A percentile compares a stretch with the other conserved stretches of the same genome.
phyloP scores from a whole-genome alignment of 805 yeast species.

The Yamadazyma sp. region DNA sequence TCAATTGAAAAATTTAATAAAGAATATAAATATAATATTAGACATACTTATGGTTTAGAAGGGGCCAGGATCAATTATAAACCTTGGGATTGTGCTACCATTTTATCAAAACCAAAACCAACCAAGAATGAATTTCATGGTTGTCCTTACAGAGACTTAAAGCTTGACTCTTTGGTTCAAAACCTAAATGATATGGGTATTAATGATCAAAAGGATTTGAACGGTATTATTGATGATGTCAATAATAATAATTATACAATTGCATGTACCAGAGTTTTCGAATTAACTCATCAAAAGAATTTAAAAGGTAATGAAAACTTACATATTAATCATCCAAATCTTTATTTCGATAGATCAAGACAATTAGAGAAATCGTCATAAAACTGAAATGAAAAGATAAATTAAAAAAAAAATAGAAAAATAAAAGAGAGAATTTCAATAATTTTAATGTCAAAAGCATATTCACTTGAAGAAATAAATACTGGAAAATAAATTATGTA shows the following conservation, averaged over 20 bases:
- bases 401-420: not conserved
- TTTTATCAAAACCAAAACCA: constrained; percentile 70
- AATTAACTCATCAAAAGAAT: constrained; percentile 54
- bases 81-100: constrained; percentile 82
- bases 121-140: constrained; percentile 75
- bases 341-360: constrained; percentile 76
- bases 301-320: constrained; percentile 47
- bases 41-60: constrained; percentile 89
- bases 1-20: constrained; percentile 76
- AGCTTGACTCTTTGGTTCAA: constrained; percentile 55
- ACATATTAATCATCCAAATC: constrained; percentile 80
- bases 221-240: constrained; percentile 64
- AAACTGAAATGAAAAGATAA: not conserved
- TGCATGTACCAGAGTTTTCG: constrained; percentile 90
- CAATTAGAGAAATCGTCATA: constrained; percentile 41
- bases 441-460: not conserved
- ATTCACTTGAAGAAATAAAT: not conserved
- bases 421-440: no score
- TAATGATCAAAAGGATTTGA: constrained; percentile 52
- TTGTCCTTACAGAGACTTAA: constrained; percentile 83
- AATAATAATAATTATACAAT: constrained; percentile 69
- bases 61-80: constrained; percentile 83
- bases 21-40: constrained; percentile 82
- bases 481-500: no score
- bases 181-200: constrained; percentile 66